Evolutionary conservation across 2,329 filamentous ascomycete species (phyloP).

Genomic region (Shiraia bambusicola): DNA sequence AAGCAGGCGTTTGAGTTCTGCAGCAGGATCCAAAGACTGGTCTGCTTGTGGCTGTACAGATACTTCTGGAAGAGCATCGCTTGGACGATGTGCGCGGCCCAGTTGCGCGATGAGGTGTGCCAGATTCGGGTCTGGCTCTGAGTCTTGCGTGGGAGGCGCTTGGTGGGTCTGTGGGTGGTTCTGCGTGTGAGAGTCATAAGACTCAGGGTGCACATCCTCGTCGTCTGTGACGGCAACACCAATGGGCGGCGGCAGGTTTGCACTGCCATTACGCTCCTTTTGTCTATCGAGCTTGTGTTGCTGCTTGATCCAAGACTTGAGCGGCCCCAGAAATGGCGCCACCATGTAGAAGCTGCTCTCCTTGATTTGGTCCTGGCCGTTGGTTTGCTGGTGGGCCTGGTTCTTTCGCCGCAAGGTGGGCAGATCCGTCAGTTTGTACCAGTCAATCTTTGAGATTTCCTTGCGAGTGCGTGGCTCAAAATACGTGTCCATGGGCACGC

Average conservation of each 20-base stretch:
- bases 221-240: conserved; percentile 29
- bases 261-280: conserved; percentile 34
- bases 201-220: conserved; percentile 31
- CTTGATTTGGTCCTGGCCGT: conserved; percentile 58
- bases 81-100: conserved; percentile 27
- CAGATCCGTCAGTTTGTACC: conserved; percentile 88
- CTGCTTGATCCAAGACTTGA: conserved; percentile 88
- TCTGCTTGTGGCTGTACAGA: conserved; percentile 21
- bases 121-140: conserved; percentile 25
- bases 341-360: conserved; percentile 98
- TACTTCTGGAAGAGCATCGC: conserved; percentile 36
- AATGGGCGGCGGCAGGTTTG: conserved; percentile 18
- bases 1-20: conserved; percentile 55
- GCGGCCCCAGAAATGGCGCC: conserved; percentile 79
- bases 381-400: conserved; percentile 60
- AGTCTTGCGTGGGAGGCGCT: conserved; percentile 7
- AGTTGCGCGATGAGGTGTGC: conserved; percentile 36
- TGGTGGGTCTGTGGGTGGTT: conserved; percentile 33
- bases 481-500: conserved; percentile 79
- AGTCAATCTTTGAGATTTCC: conserved; percentile 95
- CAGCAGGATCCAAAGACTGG: conserved; percentile 48
- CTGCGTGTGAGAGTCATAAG: conserved; percentile 23
- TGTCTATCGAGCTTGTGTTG: conserved; percentile 73
- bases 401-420: conserved; percentile 73
- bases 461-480: conserved; percentile 93